phyloP scores from a whole-genome alignment of 2,329 filamentous ascomycete species.

The Talaromyces sp. region DNA sequence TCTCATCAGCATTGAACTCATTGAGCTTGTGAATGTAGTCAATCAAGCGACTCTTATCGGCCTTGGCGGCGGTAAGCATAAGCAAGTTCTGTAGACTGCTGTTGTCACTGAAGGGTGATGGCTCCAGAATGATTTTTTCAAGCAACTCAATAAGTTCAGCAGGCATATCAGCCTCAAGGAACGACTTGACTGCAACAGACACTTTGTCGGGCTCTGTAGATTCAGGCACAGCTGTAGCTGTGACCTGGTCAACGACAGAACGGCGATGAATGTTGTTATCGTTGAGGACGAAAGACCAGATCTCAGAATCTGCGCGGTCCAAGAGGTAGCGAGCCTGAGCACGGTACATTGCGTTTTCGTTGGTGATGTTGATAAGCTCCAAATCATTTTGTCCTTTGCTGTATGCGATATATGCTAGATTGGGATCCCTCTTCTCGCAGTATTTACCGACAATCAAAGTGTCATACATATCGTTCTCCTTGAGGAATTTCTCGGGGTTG shows the following conservation, averaged over 20 bases:
- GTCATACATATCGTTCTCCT: slow-evolving; percentile 96
- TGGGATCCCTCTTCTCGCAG: slow-evolving; percentile 97
- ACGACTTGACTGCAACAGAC: slow-evolving; percentile 85
- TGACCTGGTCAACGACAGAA: slow-evolving; percentile 92
- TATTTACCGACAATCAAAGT: slow-evolving; percentile 91
- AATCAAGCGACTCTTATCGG: slow-evolving; percentile 90
- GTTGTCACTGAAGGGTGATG: slow-evolving; percentile 98
- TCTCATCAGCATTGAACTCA: slow-evolving; percentile 85
- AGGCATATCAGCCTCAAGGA: slow-evolving; percentile 85
- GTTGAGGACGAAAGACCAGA: slow-evolving; percentile 92
- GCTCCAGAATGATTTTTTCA: slow-evolving; percentile 99
- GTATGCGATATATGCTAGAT: slow-evolving; percentile 91
- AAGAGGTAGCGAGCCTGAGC: slow-evolving; percentile 94
- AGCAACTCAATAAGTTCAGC: slow-evolving; percentile 93
- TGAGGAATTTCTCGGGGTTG: slow-evolving; percentile 93
- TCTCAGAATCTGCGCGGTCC: slow-evolving; percentile 79
- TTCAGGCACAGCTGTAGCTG: slow-evolving; percentile 88
- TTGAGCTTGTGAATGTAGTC: slow-evolving; percentile 92
- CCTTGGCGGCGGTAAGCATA: slow-evolving; percentile 93
- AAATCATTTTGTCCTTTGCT: slow-evolving; percentile 95
- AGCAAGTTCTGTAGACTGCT: slow-evolving; percentile 92
- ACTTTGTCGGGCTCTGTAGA: slow-evolving; percentile 91
- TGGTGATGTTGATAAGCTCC: slow-evolving; percentile 95
- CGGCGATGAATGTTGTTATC: slow-evolving; percentile 94
- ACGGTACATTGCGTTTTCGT: slow-evolving; percentile 99